These are phyloP conservation scores for Metarhizium rileyi DNA, from an alignment of 2,329 filamentous ascomycete genomes.

Conservation along the genomic window DNA sequence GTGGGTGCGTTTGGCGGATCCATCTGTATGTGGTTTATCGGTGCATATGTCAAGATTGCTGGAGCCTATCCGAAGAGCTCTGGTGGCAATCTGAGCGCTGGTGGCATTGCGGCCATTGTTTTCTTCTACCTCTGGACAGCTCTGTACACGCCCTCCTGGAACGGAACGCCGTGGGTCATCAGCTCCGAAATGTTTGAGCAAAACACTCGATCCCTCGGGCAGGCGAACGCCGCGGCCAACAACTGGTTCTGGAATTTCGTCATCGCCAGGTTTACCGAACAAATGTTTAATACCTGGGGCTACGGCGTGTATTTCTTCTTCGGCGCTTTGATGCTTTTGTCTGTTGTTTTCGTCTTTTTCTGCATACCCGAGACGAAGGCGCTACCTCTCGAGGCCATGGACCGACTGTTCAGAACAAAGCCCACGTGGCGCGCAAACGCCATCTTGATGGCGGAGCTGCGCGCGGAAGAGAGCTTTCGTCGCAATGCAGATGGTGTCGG, in stretches of 20 bases:
- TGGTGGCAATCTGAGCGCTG: constrained; percentile 18
- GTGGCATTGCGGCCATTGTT: constrained; percentile 59
- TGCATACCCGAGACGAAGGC: constrained; percentile 57
- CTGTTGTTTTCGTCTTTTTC: constrained; percentile 51
- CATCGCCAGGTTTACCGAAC: constrained; percentile 55
- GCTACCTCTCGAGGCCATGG: constrained; percentile 55
- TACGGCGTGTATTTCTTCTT: constrained; percentile 64
- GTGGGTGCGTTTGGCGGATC: constrained; percentile 53
- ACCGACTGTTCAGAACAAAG: constrained; percentile 46
- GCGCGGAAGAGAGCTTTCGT: constrained; percentile 24
- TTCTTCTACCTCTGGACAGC: constrained; percentile 46
- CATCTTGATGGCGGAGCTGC: constrained; percentile 33
- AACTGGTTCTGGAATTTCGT: constrained; percentile 70
- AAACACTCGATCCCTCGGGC: constrained; percentile 52
- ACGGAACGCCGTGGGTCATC: constrained; percentile 66
- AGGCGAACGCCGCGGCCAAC: constrained; percentile 60
- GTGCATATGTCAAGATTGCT: constrained; percentile 28
- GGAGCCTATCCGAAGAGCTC: constrained; percentile 19
- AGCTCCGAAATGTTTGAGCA: constrained; percentile 69
- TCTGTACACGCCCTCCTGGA: constrained; percentile 64
- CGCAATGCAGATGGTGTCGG: constrained; percentile 17
- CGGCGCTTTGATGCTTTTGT: constrained; percentile 49
- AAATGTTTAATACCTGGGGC: constrained; percentile 50
- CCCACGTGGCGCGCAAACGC: constrained; percentile 35
- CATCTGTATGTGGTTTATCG: constrained; percentile 56